Evolutionary conservation across 2,329 filamentous ascomycete species (phyloP).

Genomic region (Alternaria tenuissima): DNA sequence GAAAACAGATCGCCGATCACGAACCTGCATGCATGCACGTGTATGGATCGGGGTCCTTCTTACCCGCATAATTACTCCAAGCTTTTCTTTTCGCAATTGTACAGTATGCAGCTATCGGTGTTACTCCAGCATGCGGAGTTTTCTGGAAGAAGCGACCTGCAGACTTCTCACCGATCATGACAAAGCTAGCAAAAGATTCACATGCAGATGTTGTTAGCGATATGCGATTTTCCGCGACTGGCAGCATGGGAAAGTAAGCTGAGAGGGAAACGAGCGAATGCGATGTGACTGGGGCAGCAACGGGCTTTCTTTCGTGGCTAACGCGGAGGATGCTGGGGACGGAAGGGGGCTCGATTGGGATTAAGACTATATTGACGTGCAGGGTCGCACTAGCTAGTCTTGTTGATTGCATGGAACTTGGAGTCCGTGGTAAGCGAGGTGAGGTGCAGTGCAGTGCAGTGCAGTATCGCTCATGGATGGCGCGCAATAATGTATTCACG

Average conservation of each 20-base stretch:
- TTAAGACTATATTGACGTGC: constrained; percentile 1
- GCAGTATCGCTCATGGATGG: not conserved
- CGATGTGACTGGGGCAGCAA: not conserved
- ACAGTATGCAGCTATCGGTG: not conserved
- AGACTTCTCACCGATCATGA: not conserved
- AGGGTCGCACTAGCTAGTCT: not conserved
- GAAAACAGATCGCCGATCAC: constrained; percentile 1
- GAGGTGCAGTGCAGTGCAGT: not conserved
- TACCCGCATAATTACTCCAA: not conserved
- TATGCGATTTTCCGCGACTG: not conserved
- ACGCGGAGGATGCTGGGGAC: not conserved
- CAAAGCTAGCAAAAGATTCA: not conserved
- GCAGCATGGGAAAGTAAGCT: not conserved
- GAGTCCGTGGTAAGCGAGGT: not conserved
- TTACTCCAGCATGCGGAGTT: not conserved
- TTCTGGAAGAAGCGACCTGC: not conserved
- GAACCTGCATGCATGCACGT: constrained; percentile 3
- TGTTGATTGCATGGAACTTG: not conserved
- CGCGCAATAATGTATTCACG: not conserved
- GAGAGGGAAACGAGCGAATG: not conserved
- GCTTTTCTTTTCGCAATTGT: not conserved
- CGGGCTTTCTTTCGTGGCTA: not conserved
- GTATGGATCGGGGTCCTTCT: not conserved
- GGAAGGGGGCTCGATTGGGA: not conserved
- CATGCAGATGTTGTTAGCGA: not conserved